These are phyloP conservation scores for Vaccinium myrtillus DNA, from an alignment of 148 eudicot species.

Conservation along the genomic window DNA sequence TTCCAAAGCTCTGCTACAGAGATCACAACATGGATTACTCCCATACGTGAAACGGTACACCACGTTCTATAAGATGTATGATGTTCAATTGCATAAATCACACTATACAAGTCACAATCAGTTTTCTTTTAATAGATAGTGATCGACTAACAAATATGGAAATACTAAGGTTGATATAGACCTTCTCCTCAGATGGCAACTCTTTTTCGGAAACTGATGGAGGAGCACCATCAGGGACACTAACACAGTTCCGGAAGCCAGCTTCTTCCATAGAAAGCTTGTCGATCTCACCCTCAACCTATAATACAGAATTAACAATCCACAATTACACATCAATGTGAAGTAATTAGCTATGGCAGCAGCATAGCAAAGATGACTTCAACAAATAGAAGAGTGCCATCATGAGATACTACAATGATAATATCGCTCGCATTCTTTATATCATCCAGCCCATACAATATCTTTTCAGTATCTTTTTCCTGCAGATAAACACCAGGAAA, in stretches of 20 bases:
- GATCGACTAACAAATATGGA: neutral
- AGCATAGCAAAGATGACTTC: conserved; percentile 6
- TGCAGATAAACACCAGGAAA: conserved; percentile 30
- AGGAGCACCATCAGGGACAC: conserved; percentile 99
- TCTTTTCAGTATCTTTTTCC: conserved; percentile 75
- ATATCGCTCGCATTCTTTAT: conserved; percentile 62
- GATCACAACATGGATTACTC: neutral
- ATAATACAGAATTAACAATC: conserved; percentile 14
- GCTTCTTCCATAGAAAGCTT: conserved; percentile 99
- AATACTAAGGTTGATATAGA: conserved; percentile 19
- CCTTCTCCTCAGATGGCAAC: conserved; percentile 77
- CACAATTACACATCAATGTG: neutral
- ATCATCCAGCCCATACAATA: conserved; percentile 93
- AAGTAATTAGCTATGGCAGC: neutral
- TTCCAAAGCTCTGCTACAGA: neutral
- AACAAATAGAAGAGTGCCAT: conserved; percentile 9
- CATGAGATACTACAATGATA: conserved; percentile 47
- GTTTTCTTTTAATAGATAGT: neutral
- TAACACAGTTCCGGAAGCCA: conserved; percentile 85
- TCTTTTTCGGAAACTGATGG: conserved; percentile 60
- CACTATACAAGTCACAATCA: neutral
- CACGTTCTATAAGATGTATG: neutral
- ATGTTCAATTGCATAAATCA: neutral
- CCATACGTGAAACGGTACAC: neutral
- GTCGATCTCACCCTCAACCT: conserved; percentile 99